Percentiles rank a stretch among this genome's conserved stretches.
phyloP scores from a whole-genome alignment of 1,284 basidiomycete species.

The Clitocybe nebularis region DNA sequence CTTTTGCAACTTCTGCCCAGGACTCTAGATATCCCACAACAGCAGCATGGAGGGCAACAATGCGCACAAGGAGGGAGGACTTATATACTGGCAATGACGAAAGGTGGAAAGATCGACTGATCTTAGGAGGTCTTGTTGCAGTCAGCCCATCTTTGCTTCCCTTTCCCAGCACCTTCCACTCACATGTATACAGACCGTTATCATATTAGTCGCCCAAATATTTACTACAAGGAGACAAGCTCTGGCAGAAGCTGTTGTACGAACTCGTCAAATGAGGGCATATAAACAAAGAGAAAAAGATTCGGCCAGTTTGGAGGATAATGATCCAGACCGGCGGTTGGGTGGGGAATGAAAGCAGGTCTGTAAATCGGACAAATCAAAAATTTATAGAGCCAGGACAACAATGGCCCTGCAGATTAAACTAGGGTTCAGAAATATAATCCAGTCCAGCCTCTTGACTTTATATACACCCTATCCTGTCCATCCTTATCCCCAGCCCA shows the following conservation, averaged over 20 bases:
- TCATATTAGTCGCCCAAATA: conserved; percentile 15
- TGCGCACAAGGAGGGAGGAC: conserved; percentile 37
- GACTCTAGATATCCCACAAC: conserved; percentile 33
- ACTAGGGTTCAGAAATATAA: conserved; percentile 52
- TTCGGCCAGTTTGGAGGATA: no score
- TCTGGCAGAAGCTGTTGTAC: conserved; percentile 14
- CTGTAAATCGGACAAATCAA: no score
- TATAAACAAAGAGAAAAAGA: no score
- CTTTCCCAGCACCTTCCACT: background rate
- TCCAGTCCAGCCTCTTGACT: conserved; percentile 49
- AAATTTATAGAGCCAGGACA: no score
- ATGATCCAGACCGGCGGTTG: no score
- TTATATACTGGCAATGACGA: conserved; percentile 48
- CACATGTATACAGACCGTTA: conserved; percentile 23
- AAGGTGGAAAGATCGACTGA: conserved; percentile 53
- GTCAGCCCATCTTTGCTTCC: conserved; percentile 31
- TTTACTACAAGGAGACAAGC: conserved; percentile 17
- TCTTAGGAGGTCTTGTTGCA: conserved; percentile 42
- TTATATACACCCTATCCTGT: conserved; percentile 38
- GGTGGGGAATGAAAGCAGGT: no score
- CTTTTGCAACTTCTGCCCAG: conserved; percentile 10
- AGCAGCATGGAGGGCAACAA: conserved; percentile 37
- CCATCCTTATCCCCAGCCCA: conserved; percentile 46
- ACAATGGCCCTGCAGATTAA: no score
- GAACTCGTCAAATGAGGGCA: no score